phyloP scores from a whole-genome alignment of 805 yeast genomes.

The Candida parachauliodes region DNA sequence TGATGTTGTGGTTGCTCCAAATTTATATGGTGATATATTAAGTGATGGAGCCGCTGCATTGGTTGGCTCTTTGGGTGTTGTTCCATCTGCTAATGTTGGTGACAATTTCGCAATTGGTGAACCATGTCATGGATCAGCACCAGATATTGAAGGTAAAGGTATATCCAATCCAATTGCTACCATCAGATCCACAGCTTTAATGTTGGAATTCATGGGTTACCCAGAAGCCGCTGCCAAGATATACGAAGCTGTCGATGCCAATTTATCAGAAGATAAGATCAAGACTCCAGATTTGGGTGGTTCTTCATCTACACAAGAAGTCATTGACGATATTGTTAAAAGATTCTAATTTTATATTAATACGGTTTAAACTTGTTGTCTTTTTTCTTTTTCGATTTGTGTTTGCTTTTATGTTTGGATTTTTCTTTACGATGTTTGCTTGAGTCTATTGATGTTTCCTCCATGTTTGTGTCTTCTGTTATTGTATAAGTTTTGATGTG shows the following conservation, averaged over 20 bases:
- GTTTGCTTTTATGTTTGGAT: slow-evolving; percentile 12
- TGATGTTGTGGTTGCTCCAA: slow-evolving; percentile 98
- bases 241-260: slow-evolving; percentile 91
- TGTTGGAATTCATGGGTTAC: slow-evolving; percentile 96
- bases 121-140: slow-evolving; percentile 99
- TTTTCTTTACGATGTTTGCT: slow-evolving; percentile 15
- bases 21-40: slow-evolving; percentile 94
- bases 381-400: slow-evolving; percentile 25
- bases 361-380: slow-evolving; percentile 57
- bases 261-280: slow-evolving; percentile 71
- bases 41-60: slow-evolving; percentile 98
- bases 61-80: slow-evolving; percentile 96
- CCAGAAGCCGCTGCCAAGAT: slow-evolving; percentile 86
- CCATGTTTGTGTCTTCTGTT: slow-evolving; percentile 9
- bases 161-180: slow-evolving; percentile 97
- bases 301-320: slow-evolving; percentile 78
- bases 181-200: slow-evolving; percentile 91
- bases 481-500: slow-evolving; percentile 10
- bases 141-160: slow-evolving; percentile 95
- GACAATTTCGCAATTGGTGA: slow-evolving; percentile 95
- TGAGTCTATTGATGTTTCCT: slow-evolving; percentile 18
- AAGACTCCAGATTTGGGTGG: slow-evolving; percentile 98
- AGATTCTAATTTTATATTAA: slow-evolving; percentile 31
- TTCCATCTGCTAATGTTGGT: slow-evolving; percentile 97
- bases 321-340: slow-evolving; percentile 73